These are phyloP conservation scores for Peltaster fructicola DNA, from an alignment of 2,329 filamentous ascomycete genomes.

Conservation along the genomic window DNA sequence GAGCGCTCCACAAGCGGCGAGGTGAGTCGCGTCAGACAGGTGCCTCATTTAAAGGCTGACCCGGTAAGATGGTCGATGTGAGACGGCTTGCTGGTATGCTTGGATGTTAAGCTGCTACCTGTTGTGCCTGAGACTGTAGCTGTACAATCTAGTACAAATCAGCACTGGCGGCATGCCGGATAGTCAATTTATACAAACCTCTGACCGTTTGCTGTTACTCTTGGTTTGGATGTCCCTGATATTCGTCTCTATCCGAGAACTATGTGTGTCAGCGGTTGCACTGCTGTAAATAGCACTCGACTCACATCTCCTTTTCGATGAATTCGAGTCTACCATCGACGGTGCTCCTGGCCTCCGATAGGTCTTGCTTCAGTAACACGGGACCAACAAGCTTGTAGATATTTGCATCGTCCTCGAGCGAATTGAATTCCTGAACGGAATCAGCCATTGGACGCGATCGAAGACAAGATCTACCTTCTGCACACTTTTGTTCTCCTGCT, in stretches of 20 bases:
- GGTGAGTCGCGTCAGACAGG: no score
- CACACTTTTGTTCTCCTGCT: constrained; percentile 80
- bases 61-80: no score
- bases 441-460: constrained; percentile 2
- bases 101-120: no score
- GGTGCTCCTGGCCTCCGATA: constrained; percentile 71
- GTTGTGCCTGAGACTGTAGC: no score
- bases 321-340: constrained; percentile 84
- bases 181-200: constrained; percentile 33
- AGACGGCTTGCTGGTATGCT: no score
- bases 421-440: constrained; percentile 53
- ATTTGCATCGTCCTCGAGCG: constrained; percentile 60
- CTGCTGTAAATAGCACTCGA: no score
- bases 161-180: neutral
- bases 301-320: constrained; percentile 84
- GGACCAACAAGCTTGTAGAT: constrained; percentile 96
- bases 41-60: no score
- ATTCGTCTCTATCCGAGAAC: constrained; percentile 48
- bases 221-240: constrained; percentile 47
- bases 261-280: constrained; percentile 15
- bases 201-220: constrained; percentile 46
- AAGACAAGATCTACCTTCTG: constrained; percentile 43
- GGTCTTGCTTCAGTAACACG: constrained; percentile 86
- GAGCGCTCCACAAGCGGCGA: no score
- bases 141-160: neutral